Evolutionary conservation across 2,329 filamentous ascomycete species (phyloP).

Genomic region (Cladosporium oxysporum): DNA sequence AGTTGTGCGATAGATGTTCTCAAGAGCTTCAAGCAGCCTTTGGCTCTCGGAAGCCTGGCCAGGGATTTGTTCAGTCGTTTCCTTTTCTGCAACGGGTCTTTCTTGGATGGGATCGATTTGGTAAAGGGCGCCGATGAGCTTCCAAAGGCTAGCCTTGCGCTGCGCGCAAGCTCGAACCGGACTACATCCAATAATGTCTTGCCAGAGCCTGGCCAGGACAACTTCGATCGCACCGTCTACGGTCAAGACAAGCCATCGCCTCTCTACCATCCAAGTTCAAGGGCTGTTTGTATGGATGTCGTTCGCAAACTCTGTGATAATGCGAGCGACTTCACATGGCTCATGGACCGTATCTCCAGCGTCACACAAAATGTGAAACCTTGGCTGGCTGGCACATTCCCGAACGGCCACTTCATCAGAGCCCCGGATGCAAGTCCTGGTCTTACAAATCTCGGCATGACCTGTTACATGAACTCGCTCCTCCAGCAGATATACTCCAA

Average conservation of each 20-base stretch:
- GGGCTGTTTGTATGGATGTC: constrained; percentile 29
- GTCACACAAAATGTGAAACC: background rate
- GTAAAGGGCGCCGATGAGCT: background rate
- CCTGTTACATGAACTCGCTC: constrained; percentile 95
- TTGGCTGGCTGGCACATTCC: background rate
- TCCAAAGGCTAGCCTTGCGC: background rate
- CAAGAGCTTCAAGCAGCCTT: constrained; percentile 35
- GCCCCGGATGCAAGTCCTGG: constrained; percentile 48
- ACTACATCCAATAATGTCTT: background rate
- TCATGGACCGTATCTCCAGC: background rate
- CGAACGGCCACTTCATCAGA: constrained; percentile 47
- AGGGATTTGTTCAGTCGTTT: constrained; percentile 28
- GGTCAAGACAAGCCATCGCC: constrained; percentile 6
- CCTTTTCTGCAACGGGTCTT: constrained; percentile 28
- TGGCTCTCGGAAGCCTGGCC: constrained; percentile 30
- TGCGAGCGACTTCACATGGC: constrained; percentile 7
- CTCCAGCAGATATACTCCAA: constrained; percentile 98
- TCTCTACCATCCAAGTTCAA: constrained; percentile 25
- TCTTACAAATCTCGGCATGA: constrained; percentile 88
- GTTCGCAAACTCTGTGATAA: constrained; percentile 20
- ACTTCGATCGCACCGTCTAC: background rate
- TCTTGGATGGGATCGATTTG: background rate
- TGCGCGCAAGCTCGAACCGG: background rate
- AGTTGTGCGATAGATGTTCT: constrained; percentile 34
- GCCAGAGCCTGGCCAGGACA: background rate